Base-by-base conservation (phyloP, 2,329 filamentous ascomycete genomes). In the Fusarium ramigenum region DNA sequence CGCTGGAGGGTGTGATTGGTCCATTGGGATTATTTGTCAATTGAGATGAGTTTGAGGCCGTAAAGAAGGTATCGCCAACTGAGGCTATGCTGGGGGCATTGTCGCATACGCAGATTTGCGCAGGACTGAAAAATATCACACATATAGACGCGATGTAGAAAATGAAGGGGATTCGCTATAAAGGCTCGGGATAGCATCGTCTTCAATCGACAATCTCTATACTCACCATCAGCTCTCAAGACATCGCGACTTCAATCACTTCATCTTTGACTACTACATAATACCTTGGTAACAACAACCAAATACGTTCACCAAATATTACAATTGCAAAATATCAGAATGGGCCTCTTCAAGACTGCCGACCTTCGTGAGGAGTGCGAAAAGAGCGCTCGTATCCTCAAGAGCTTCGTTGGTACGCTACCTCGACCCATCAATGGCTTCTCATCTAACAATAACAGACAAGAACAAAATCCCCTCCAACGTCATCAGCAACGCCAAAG, bases 301-400 rank as follows among this genome's bases (percentile, higher is more conserved):
- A 32, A 32, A 32, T 32, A 32, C 28, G 2, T 30, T 30, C 2
- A 32, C 11, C 30, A 32, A 32, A 32, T 32, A 32, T 5, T 32
- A 14, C 30, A 32, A 34, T 36, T 15, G 34, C 34, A 36, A 18
- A 36, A 9, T 3, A 10, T 2, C 3, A 61, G 0, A 11, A 67
- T 68, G 65, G 65, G 65, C 1, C 18, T 68, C 0, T 68, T 68
- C 11, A 68, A 62, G 6, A 43, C 56, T 5, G 4, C 54, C 11
- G 63, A 68, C 0, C n/a, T 68, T 19, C 47, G 49, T 15, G 32
- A 42, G 3, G 65, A 68, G 2, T 68, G 65, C 9, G 54, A 62
- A 39, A 68, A 68, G 32, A 68, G 63, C 7, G 63, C 63, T 14
- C 37, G 39, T 0, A 68, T 62, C 1, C 63, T 68, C 2, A 61